Evolutionary conservation across 768 basidiomycete genomes (phyloP).

Genomic region (Cystobasidium ongulense): DNA sequence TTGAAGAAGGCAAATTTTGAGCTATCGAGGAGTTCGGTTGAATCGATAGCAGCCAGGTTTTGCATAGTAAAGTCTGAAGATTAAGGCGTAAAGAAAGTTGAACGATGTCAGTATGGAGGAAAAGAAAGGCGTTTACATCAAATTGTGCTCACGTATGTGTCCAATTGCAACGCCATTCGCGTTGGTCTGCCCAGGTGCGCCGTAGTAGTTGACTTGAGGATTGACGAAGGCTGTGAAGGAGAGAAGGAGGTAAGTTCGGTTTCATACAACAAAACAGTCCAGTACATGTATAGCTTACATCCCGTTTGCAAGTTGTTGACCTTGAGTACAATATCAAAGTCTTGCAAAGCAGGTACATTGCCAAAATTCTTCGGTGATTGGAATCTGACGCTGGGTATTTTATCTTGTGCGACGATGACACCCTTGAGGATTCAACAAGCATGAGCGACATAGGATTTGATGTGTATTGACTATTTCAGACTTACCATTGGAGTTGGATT

Average conservation of each 20-base stretch:
- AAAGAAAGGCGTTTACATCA: too few species aligned
- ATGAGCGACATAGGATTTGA: not conserved
- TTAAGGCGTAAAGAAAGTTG: not conserved
- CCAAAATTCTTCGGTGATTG: conserved; percentile 49
- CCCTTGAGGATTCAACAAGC: conserved; percentile 41
- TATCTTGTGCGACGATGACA: conserved; percentile 51
- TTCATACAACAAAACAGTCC: not conserved
- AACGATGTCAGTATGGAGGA: not conserved
- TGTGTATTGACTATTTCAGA: not conserved
- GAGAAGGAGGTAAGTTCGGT: not conserved
- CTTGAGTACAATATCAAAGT: conserved; percentile 54
- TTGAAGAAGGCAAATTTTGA: conserved; percentile 57
- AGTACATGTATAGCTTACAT: conserved; percentile 41
- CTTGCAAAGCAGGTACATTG: conserved; percentile 49
- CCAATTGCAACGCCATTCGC: conserved; percentile 53
- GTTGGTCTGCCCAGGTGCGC: conserved; percentile 55
- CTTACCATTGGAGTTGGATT: conserved; percentile 53
- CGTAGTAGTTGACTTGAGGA: conserved; percentile 44
- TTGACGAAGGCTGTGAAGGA: conserved; percentile 56
- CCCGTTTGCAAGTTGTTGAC: conserved; percentile 43
- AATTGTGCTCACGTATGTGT: conserved; percentile 12
- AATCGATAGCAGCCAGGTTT: conserved; percentile 48
- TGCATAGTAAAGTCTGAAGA: conserved; percentile 50
- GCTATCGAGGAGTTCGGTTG: conserved; percentile 52
- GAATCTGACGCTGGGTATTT: conserved; percentile 53